Base-by-base conservation (phyloP, 495 filamentous ascomycete species). In the Hapsidospora chrysogenum region DNA sequence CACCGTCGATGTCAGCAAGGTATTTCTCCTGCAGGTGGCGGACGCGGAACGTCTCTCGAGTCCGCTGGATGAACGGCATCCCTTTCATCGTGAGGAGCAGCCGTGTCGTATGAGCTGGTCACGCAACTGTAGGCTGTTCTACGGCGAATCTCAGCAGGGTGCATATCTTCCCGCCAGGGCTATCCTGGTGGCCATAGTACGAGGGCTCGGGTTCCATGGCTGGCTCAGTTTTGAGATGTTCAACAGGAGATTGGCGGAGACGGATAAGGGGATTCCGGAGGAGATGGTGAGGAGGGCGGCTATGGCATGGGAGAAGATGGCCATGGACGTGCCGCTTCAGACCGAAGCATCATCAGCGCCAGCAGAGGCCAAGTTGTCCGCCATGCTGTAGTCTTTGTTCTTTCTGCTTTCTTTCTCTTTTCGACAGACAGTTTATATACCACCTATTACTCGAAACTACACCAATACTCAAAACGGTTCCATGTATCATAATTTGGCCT, bases 161-260 rank as follows among this genome's bases (percentile, higher is more conserved):
- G 83, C 71, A 0, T 87, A 86, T 46, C 54, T 92, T 8, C 82
- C 82, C 3, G 48, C 85, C 16, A 41, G 66, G 35, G 66, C 78
- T 33, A 64, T 84, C 31, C 58, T 72, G 5, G 48, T 55, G 33
- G 72, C 70, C 6, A 69, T 87, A 33, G 68, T 79, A 31, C 57
- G 67, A 10, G 69, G 67, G 3, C 52, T 80, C 9, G 72, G 74
- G 4, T 89, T 72, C 42, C 57, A 72, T 33, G 81, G 81, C 0
- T 85, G 78, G 78, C 70, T 85, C n/a, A 78, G 72, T 41, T 61
- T 84, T 44, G 81, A 89, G 58, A 51, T 87, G 31, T 89, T 89
- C 48, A 76, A 74, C 47, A 57, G 75, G 26, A 69, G 66, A 19
- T 68, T 84, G 56, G 58, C 63, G 10, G 66, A 74, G 42, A 32